These are phyloP conservation scores for Pseudozyma pruni DNA, from an alignment of 1,284 basidiomycete genomes.

Conservation along the genomic window DNA sequence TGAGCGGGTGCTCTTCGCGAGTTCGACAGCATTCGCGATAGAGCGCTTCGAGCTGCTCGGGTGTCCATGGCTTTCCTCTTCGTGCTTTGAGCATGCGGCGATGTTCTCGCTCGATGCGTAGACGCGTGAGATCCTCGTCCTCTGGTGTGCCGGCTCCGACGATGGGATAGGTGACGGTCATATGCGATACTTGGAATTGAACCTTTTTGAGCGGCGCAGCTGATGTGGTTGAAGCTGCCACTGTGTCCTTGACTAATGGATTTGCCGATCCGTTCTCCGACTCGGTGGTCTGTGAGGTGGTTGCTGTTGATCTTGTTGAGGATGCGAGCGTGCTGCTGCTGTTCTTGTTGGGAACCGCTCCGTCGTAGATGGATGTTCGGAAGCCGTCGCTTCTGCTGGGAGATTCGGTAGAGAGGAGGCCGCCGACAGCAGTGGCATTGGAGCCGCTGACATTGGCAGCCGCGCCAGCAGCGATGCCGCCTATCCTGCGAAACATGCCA, in stretches of 20 bases:
- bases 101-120: constrained; percentile 61
- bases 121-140: constrained; percentile 60
- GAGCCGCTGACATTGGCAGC: constrained; percentile 42
- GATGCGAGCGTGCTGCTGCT: constrained; percentile 1
- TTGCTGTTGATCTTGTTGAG: too few species aligned
- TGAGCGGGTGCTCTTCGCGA: constrained; percentile 63
- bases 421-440: constrained; percentile 20
- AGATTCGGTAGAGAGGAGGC: constrained; percentile 20
- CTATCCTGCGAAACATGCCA: constrained; percentile 57
- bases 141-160: constrained; percentile 53
- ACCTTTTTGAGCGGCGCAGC: constrained; percentile 59
- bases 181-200: constrained; percentile 61
- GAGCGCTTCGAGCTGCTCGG: constrained; percentile 60
- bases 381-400: constrained; percentile 13
- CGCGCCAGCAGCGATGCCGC: constrained; percentile 50
- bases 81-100: constrained; percentile 46
- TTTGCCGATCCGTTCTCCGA: constrained; percentile 5
- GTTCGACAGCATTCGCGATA: constrained; percentile 66
- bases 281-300: constrained; percentile 15
- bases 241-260: constrained; percentile 23
- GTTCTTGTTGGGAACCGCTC: constrained; percentile 8
- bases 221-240: constrained; percentile 33
- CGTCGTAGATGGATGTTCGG: constrained; percentile 1
- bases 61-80: constrained; percentile 50
- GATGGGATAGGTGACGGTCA: constrained; percentile 66